phyloP scores from a whole-genome alignment of 2,329 filamentous ascomycete genomes.

The Venturia effusa region DNA sequence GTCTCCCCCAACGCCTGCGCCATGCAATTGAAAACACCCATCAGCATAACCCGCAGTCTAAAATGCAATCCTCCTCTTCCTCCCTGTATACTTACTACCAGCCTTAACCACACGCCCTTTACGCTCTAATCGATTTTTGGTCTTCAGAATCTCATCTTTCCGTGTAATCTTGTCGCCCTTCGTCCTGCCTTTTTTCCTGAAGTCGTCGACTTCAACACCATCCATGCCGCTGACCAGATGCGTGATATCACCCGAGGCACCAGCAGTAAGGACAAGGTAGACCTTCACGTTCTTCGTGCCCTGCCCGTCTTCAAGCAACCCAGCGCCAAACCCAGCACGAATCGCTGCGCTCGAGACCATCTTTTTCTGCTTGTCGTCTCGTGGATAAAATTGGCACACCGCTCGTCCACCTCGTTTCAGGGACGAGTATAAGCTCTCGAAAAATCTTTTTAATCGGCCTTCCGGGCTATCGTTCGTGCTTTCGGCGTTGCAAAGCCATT shows the following conservation, averaged over 20 bases:
- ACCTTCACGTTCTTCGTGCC: constrained; percentile 94
- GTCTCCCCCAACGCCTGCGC: not conserved
- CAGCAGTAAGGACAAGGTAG: constrained; percentile 91
- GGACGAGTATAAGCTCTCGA: constrained; percentile 81
- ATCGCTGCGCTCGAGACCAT: constrained; percentile 91
- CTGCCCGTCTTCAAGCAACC: constrained; percentile 87
- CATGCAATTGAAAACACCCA: not conserved
- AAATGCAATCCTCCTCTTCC: constrained; percentile 59
- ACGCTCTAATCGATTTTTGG: constrained; percentile 86
- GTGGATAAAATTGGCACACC: constrained; percentile 96
- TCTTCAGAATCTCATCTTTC: constrained; percentile 64
- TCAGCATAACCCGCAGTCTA: not conserved
- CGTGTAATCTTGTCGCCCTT: constrained; percentile 67
- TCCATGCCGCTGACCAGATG: constrained; percentile 66
- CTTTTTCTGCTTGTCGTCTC: constrained; percentile 79
- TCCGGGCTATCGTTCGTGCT: constrained; percentile 71
- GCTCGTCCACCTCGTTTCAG: constrained; percentile 76
- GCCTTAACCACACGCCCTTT: constrained; percentile 93
- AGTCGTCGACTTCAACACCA: constrained; percentile 64
- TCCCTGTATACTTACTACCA: constrained; percentile 85
- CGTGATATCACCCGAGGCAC: constrained; percentile 65
- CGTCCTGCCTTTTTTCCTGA: constrained; percentile 35
- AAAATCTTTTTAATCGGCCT: constrained; percentile 72
- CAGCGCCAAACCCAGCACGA: constrained; percentile 88
- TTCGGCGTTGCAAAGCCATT: constrained; percentile 97